These are phyloP conservation scores for Oxyria digyna DNA, from an alignment of 148 eudicot genomes.

Conservation along the genomic window DNA sequence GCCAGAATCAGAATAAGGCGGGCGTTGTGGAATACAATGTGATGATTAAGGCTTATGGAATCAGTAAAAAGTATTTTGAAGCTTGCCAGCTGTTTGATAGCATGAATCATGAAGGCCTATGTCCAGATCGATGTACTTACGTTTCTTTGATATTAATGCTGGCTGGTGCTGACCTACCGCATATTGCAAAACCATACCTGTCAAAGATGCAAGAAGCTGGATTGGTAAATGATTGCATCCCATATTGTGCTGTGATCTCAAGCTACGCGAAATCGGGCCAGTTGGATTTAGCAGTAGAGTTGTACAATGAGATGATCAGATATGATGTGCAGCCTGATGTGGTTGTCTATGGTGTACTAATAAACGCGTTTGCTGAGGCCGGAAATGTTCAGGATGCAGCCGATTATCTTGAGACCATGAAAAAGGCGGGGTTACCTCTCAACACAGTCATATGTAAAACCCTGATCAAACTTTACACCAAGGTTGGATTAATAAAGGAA, in stretches of 20 bases:
- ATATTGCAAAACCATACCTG: conserved; percentile 52
- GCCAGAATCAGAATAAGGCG: conserved; percentile 36
- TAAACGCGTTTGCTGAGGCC: conserved; percentile 67
- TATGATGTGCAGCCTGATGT: conserved; percentile 59
- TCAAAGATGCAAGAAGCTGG: conserved; percentile 63
- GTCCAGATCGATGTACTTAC: conserved; percentile 75
- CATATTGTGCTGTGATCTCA: conserved; percentile 71
- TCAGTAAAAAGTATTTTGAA: conserved; percentile 45
- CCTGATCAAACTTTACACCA: conserved; percentile 70
- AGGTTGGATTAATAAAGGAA: conserved; percentile 71
- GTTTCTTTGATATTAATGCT: conserved; percentile 64
- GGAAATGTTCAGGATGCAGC: conserved; percentile 57
- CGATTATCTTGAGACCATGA: conserved; percentile 35
- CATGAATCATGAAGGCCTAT: conserved; percentile 44
- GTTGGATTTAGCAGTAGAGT: conserved; percentile 41
- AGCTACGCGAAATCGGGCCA: conserved; percentile 59
- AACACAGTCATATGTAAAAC: conserved; percentile 59
- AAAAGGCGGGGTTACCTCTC: conserved; percentile 33
- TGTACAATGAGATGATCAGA: conserved; percentile 56
- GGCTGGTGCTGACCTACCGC: conserved; percentile 69
- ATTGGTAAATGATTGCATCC: conserved; percentile 52
- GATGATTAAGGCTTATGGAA: conserved; percentile 89
- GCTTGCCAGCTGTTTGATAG: conserved; percentile 67
- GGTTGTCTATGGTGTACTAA: conserved; percentile 58
- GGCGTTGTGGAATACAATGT: conserved; percentile 68